These are phyloP conservation scores for Aspergillus sp. DNA, from an alignment of 2,329 filamentous ascomycete genomes.

Conservation along the genomic window DNA sequence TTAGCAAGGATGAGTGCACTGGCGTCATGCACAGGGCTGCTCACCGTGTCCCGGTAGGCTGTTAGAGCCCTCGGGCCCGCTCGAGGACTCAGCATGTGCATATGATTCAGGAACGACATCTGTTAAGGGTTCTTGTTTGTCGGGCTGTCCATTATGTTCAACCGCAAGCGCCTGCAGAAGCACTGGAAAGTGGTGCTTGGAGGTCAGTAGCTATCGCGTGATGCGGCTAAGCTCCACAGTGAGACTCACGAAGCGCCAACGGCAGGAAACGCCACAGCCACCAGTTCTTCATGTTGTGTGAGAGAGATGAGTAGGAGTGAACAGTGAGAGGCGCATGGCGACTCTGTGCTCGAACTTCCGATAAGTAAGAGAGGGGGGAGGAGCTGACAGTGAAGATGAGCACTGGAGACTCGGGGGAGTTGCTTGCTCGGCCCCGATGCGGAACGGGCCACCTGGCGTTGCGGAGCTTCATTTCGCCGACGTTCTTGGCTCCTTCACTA, in stretches of 20 bases:
- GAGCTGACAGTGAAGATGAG: neutral
- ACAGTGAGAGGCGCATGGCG: conserved; percentile 38
- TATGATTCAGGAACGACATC: conserved; percentile 22
- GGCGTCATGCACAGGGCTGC: conserved; percentile 4
- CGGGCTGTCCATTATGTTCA: conserved; percentile 23
- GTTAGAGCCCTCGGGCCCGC: conserved; percentile 19
- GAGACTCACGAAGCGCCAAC: conserved; percentile 36
- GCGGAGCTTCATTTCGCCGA: conserved; percentile 42
- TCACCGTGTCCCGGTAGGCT: conserved; percentile 33
- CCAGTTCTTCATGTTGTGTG: conserved; percentile 38
- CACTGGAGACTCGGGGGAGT: neutral
- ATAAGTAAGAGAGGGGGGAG: neutral
- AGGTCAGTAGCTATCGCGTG: conserved; percentile 24
- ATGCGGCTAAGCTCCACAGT: conserved; percentile 5
- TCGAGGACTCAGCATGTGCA: conserved; percentile 25
- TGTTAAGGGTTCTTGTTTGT: conserved; percentile 20
- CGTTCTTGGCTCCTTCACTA: conserved; percentile 6
- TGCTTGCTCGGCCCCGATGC: conserved; percentile 7
- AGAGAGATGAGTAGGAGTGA: conserved; percentile 19
- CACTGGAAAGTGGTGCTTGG: conserved; percentile 24
- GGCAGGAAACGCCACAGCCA: conserved; percentile 36
- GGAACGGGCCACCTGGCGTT: conserved; percentile 41
- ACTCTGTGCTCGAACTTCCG: conserved; percentile 17
- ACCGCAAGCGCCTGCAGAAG: conserved; percentile 34
- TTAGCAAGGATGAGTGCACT: neutral